Percentiles rank a stretch among this genome's conserved stretches.
Conservation (phyloP, 306 rosid species). For the Dalbergia oliveri region DNA sequence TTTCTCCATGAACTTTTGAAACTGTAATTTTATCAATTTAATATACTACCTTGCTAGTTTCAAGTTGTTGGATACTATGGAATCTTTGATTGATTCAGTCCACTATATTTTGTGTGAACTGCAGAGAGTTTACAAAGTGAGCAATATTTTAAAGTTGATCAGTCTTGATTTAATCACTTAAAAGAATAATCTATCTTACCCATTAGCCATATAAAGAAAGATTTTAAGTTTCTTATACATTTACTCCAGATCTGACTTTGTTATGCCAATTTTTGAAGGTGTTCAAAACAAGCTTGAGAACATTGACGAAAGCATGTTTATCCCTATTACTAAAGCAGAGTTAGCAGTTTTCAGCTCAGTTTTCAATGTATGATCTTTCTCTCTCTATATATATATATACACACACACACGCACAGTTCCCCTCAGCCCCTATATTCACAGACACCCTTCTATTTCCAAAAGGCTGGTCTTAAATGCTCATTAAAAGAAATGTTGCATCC, state of each 20-base stretch:
- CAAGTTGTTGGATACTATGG: slow-evolving; percentile 22
- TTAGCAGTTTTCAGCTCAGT: slow-evolving; percentile 72
- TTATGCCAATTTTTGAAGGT: slow-evolving; percentile 60
- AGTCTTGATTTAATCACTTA: neutral
- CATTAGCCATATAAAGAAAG: slow-evolving; percentile 6
- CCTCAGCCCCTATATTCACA: no score
- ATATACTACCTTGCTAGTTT: slow-evolving; percentile 10
- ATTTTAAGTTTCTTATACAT: slow-evolving; percentile 4
- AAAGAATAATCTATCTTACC: slow-evolving; percentile 34
- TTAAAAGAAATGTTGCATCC: no score
- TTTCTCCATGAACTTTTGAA: slow-evolving; percentile 44
- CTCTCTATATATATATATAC: neutral
- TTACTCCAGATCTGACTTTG: slow-evolving; percentile 36
- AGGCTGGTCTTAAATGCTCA: no score
- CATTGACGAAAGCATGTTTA: slow-evolving; percentile 70
- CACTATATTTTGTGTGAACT: neutral
- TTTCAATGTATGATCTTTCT: slow-evolving; percentile 71
- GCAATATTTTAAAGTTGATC: neutral
- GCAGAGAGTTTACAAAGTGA: neutral
- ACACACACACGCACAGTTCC: no score
- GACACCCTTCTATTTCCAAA: no score
- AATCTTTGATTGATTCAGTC: slow-evolving; percentile 7
- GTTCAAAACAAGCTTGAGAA: slow-evolving; percentile 78
- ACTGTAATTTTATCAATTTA: neutral
- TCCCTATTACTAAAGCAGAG: slow-evolving; percentile 82